phyloP scores from a whole-genome alignment of 345 rosid genomes.

The Microthlaspi erraticum region DNA sequence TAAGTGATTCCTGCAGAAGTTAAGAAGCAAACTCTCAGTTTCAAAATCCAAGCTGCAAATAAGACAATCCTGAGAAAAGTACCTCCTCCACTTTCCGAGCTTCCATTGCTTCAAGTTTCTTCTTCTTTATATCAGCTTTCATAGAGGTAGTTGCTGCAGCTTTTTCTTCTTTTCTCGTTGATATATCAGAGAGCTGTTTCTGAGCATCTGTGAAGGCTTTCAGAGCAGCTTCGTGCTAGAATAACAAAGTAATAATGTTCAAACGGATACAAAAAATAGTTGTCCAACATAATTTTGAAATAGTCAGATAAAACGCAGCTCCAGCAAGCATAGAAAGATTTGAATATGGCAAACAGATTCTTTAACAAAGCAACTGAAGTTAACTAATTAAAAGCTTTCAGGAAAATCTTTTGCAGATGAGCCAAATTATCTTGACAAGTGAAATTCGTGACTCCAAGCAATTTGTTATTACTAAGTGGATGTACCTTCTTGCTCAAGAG shows the following conservation, averaged over 20 bases:
- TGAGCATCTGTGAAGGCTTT: slow-evolving; percentile 79
- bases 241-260: slow-evolving; percentile 25
- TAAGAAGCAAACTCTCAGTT: slow-evolving; percentile 31
- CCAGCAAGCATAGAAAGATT: slow-evolving; percentile 8
- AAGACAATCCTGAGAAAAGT: slow-evolving; percentile 39
- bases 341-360: slow-evolving; percentile 9
- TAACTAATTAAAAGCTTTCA: not conserved
- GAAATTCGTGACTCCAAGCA: slow-evolving; percentile 19
- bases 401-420: slow-evolving; percentile 11
- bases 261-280: slow-evolving; percentile 23
- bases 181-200: slow-evolving; percentile 71
- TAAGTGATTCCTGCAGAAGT: slow-evolving; percentile 68
- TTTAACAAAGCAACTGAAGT: slow-evolving; percentile 23
- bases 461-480: slow-evolving; percentile 13
- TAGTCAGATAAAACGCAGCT: slow-evolving; percentile 11
- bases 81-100: slow-evolving; percentile 82
- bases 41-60: slow-evolving; percentile 26
- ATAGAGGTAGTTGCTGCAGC: slow-evolving; percentile 51
- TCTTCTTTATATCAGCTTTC: slow-evolving; percentile 63
- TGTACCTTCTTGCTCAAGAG: slow-evolving; percentile 83
- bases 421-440: slow-evolving; percentile 21
- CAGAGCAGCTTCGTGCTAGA: slow-evolving; percentile 84
- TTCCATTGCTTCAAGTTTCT: slow-evolving; percentile 64
- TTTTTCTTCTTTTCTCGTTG: slow-evolving; percentile 57
- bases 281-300: not conserved